Evolutionary conservation across 805 yeast species (phyloP).

Genomic region (Pichia rugopelliculosa): DNA sequence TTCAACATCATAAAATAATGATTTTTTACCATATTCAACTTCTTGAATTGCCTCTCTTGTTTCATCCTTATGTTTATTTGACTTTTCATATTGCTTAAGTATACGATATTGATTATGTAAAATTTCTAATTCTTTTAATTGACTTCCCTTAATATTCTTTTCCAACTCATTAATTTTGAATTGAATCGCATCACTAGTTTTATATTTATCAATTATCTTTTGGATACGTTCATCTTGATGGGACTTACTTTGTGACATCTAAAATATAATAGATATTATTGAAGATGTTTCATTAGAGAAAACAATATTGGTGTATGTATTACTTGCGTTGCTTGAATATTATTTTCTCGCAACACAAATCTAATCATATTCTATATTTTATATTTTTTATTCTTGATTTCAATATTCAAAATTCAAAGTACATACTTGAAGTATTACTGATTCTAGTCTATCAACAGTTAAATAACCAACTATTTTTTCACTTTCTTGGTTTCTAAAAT

Average conservation of each 20-base stretch:
- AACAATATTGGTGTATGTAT: no score
- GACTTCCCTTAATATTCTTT: background rate
- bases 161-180: background rate
- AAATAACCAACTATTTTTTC: background rate
- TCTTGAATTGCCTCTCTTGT: background rate
- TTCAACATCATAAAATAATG: constrained; percentile 2
- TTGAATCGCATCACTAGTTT: background rate
- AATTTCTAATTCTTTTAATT: background rate
- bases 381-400: no score
- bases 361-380: no score
- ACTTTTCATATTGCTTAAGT: background rate
- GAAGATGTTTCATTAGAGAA: no score
- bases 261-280: background rate
- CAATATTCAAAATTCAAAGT: no score
- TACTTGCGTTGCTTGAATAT: no score
- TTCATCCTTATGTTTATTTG: background rate
- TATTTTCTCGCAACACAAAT: background rate
- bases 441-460: background rate
- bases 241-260: background rate
- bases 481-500: background rate
- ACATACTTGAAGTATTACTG: background rate
- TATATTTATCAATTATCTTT: background rate
- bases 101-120: background rate
- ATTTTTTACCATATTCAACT: constrained; percentile 6
- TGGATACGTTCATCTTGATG: background rate